Base-by-base conservation (phyloP, 169 alveolate species). In the Eimeria praecox region DNA sequence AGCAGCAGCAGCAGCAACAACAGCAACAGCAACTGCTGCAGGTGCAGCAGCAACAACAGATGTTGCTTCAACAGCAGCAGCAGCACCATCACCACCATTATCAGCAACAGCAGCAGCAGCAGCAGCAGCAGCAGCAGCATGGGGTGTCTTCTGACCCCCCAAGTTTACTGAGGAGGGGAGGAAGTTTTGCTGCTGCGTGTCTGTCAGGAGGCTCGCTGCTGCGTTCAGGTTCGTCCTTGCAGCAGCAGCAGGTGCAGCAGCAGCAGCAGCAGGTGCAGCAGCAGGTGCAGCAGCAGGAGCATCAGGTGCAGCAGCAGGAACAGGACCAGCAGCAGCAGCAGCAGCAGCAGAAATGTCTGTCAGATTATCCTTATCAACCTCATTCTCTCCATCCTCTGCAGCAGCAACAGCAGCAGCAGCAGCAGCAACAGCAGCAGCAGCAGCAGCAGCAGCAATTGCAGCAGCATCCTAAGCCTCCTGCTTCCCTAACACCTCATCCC, bases 331-430 rank as follows among this genome's bases (percentile, higher is more conserved):
- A 83, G 71, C 91, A 46, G 77, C 71, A 83, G 75, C 91, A 83
- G 52, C 46, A 27, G n/a, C 75, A 35, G 59, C 66, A 20, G 80
- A n/a, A n/a, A n/a, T n/a, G n/a, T n/a, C n/a, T n/a, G n/a, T n/a
- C n/a, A n/a, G n/a, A n/a, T n/a, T n/a, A n/a, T n/a, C n/a, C n/a
- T n/a, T n/a, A n/a, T n/a, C n/a, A n/a, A n/a, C n/a, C n/a, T n/a
- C n/a, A n/a, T n/a, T n/a, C n/a, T n/a, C n/a, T n/a, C n/a, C n/a
- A n/a, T n/a, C 12, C 49, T 16, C 77, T 52, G 40, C 75, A 33
- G 77, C 90, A 90, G 80, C 78, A 90, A 75, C 91, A 46, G 91
- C 75, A 52, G 91, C 91, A 83, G 91, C 91, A 83, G 71, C 91
- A 46, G 77, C 71, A 83, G 75, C 91, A 83, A n/a, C 46, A 27